A percentile compares a stretch with the other conserved stretches of the same genome.
These are phyloP conservation scores for Viola odorata DNA, from an alignment of 345 rosid genomes.

Conservation along the genomic window DNA sequence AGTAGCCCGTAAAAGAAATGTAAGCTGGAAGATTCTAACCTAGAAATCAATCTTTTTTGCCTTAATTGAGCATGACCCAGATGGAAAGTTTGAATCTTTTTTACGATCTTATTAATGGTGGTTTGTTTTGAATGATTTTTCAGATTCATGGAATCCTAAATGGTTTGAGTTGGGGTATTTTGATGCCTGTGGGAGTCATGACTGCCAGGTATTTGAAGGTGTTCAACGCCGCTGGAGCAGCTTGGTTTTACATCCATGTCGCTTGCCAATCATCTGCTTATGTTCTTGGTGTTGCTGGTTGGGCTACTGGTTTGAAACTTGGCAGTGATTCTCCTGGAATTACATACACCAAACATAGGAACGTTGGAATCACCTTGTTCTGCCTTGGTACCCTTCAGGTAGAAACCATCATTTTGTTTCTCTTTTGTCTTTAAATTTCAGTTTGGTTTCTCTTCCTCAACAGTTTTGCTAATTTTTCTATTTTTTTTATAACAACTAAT, in stretches of 20 bases:
- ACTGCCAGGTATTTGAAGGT: constrained; percentile 79
- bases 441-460: background rate
- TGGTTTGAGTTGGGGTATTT: constrained; percentile 79
- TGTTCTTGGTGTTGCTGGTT: constrained; percentile 69
- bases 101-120: background rate
- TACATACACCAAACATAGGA: constrained; percentile 43
- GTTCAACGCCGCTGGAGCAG: constrained; percentile 64
- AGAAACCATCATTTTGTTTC: background rate
- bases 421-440: background rate
- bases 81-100: background rate
- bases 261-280: constrained; percentile 74
- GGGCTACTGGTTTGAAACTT: constrained; percentile 77
- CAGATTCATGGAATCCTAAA: constrained; percentile 85
- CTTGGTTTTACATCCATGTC: constrained; percentile 84
- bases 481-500: too few species aligned
- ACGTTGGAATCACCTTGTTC: constrained; percentile 66
- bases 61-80: background rate
- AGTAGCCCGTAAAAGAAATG: constrained; percentile 54
- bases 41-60: background rate
- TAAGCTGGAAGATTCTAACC: constrained; percentile 29
- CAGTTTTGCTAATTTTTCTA: background rate
- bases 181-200: constrained; percentile 74
- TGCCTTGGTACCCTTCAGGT: constrained; percentile 80
- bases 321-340: constrained; percentile 49
- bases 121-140: background rate